Percentiles rank a stretch among this genome's conserved stretches.
These are phyloP conservation scores for Brassica hybrid DNA, from an alignment of 441 rosid genomes.

Conservation along the genomic window DNA sequence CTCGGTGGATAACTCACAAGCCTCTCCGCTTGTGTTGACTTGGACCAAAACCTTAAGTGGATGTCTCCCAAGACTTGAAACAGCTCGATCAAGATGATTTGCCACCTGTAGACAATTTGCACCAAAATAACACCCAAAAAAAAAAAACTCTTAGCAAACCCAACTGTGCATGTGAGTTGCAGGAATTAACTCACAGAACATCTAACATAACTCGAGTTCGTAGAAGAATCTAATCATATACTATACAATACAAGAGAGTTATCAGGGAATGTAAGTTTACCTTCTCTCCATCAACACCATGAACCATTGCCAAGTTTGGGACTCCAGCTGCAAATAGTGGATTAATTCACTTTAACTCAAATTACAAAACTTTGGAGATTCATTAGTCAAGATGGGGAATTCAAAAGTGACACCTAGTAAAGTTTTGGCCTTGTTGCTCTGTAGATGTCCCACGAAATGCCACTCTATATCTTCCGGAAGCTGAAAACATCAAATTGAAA, in stretches of 20 bases:
- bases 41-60: constrained; percentile 88
- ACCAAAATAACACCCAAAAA: not conserved
- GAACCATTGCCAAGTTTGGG: constrained; percentile 72
- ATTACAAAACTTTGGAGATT: not conserved
- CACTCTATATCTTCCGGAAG: constrained; percentile 84
- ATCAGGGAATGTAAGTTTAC: constrained; percentile 39
- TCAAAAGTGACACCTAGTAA: constrained; percentile 51
- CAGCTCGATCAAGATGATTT: constrained; percentile 70
- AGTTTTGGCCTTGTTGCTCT: constrained; percentile 86
- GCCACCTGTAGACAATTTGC: constrained; percentile 57
- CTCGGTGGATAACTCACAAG: constrained; percentile 56
- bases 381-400: not conserved
- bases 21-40: constrained; percentile 94
- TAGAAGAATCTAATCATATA: not conserved
- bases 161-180: not conserved
- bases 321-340: constrained; percentile 66
- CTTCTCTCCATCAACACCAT: constrained; percentile 84
- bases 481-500: constrained; percentile 44
- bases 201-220: not conserved
- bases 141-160: not conserved
- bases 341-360: not conserved
- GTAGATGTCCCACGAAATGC: constrained; percentile 91
- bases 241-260: not conserved
- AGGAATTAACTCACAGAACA: constrained; percentile 23
- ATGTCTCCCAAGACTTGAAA: constrained; percentile 75